Evolutionary conservation across 345 rosid genomes (phyloP).

Genomic region (Barbarea vulgaris): DNA sequence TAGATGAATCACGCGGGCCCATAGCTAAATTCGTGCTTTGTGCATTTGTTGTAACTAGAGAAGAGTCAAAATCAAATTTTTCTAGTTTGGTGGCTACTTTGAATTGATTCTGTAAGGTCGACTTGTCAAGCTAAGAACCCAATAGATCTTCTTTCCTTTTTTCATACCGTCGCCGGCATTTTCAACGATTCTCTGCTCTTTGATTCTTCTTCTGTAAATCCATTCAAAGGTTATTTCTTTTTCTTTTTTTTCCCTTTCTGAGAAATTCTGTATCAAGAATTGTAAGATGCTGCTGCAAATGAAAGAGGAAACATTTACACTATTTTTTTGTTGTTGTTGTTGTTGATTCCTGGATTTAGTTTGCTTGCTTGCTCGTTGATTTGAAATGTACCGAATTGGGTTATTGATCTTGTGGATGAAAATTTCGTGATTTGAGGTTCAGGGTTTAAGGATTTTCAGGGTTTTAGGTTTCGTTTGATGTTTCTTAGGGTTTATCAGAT

Average conservation of each 20-base stretch:
- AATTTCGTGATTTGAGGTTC: background rate
- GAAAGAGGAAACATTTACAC: background rate
- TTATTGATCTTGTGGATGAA: background rate
- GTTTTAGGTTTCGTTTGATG: background rate
- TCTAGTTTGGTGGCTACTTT: conserved; percentile 29
- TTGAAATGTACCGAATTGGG: background rate
- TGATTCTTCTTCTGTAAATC: background rate
- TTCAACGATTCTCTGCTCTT: conserved; percentile 2
- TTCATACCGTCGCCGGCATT: conserved; percentile 9
- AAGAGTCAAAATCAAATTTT: background rate
- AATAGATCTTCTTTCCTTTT: conserved; percentile 8
- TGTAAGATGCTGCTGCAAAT: background rate
- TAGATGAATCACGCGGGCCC: background rate
- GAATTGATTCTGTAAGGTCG: background rate
- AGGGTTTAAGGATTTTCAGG: conserved; percentile 25
- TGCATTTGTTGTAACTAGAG: background rate
- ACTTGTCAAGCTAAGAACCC: background rate
- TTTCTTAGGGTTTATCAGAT: conserved; percentile 21
- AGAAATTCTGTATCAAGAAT: background rate
- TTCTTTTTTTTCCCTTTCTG: background rate
- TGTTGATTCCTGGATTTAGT: background rate
- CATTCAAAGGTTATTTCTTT: conserved; percentile 10
- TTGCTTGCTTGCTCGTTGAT: conserved; percentile 17
- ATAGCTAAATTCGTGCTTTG: background rate
- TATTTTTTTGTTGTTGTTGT: background rate